phyloP scores from a whole-genome alignment of 2,329 filamentous ascomycete species.

The Alternaria sp. region DNA sequence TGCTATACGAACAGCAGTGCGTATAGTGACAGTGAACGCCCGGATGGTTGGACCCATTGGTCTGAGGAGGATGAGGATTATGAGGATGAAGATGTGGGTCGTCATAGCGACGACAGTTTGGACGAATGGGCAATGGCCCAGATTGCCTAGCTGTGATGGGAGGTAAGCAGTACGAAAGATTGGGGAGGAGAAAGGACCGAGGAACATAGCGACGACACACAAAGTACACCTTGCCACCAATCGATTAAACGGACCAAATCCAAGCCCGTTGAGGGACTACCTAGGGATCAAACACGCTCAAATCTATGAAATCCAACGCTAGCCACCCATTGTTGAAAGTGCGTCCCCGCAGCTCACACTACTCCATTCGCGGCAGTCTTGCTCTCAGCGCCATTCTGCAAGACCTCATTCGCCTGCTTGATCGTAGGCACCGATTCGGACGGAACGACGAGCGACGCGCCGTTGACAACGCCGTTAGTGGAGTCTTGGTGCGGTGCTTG shows the following conservation, averaged over 20 bases:
- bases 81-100: background rate
- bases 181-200: too few species aligned
- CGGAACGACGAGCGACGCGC: conserved; percentile 10
- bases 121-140: too few species aligned
- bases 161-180: too few species aligned
- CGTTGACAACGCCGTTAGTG: background rate
- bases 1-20: background rate
- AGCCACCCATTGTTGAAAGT: background rate
- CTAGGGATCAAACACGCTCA: background rate
- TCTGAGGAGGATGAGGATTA: background rate
- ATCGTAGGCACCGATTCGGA: conserved; percentile 7
- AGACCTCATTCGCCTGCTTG: conserved; percentile 1
- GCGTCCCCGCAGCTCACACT: background rate
- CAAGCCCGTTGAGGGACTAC: conserved; percentile 6
- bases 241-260: background rate
- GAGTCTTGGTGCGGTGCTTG: conserved; percentile 54
- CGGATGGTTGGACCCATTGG: background rate
- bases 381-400: background rate
- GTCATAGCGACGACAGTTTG: too few species aligned
- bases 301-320: conserved; percentile 3
- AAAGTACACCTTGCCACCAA: background rate
- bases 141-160: too few species aligned
- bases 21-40: background rate
- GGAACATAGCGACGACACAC: too few species aligned
- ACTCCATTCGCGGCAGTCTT: background rate